phyloP scores from a whole-genome alignment of 768 basidiomycete genomes.

The Pleurotus citrinopileatus region DNA sequence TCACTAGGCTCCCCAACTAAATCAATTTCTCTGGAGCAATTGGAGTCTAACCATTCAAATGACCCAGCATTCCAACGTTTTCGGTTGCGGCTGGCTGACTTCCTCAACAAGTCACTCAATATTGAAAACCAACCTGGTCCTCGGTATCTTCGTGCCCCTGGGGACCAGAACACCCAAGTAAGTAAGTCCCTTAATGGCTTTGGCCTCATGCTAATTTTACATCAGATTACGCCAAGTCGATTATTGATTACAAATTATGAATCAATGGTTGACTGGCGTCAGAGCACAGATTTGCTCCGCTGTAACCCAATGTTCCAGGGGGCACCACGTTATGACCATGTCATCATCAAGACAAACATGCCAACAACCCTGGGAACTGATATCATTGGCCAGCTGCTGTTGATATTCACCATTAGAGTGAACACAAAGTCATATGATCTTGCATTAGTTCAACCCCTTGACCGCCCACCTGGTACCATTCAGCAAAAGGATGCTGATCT shows the following conservation, averaged over 20 bases:
- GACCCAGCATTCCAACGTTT: no score
- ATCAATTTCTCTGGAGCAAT: no score
- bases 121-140: no score
- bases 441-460: constrained; percentile 21
- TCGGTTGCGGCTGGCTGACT: no score
- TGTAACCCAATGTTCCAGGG: constrained; percentile 28
- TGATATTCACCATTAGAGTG: constrained; percentile 18
- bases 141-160: no score
- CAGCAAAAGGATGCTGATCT: constrained; percentile 21
- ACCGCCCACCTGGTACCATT: constrained; percentile 9
- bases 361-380: background rate
- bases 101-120: no score
- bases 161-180: no score
- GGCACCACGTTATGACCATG: constrained; percentile 22
- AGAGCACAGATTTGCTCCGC: constrained; percentile 23
- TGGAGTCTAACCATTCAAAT: no score
- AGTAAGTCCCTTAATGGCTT: no score
- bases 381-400: constrained; percentile 19
- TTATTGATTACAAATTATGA: constrained; percentile 23
- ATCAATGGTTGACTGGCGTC: constrained; percentile 24
- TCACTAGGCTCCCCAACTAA: no score
- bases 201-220: background rate
- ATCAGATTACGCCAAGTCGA: background rate
- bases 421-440: constrained; percentile 10
- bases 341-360: constrained; percentile 21